Percentiles rank a stretch among this genome's conserved stretches.
phyloP scores from a whole-genome alignment of 1,284 basidiomycete genomes.

The Ustilago trichophora region DNA sequence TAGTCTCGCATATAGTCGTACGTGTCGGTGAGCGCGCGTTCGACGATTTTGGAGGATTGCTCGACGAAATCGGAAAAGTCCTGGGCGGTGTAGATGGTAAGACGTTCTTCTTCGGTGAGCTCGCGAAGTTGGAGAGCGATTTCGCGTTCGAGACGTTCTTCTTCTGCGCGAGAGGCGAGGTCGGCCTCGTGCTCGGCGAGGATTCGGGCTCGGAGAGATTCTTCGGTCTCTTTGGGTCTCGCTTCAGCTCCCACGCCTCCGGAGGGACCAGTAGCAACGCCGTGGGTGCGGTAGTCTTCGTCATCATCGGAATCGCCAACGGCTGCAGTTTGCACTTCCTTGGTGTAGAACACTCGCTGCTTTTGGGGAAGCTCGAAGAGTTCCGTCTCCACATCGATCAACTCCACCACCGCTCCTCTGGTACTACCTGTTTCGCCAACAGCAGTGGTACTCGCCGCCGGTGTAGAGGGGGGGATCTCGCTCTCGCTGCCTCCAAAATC shows the following conservation, averaged over 20 bases:
- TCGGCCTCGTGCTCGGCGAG: constrained; percentile 60
- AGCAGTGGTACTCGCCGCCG: constrained; percentile 9
- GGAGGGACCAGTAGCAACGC: constrained; percentile 73
- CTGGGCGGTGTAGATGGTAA: constrained; percentile 80
- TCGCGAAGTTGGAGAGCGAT: constrained; percentile 86
- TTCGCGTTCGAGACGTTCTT: constrained; percentile 73
- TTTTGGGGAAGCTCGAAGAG: constrained; percentile 82
- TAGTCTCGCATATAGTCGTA: constrained; percentile 99
- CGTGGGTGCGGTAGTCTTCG: constrained; percentile 67
- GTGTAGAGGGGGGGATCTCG: constrained; percentile 25
- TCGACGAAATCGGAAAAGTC: constrained; percentile 94
- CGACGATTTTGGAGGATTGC: constrained; percentile 91
- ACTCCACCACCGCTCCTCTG: constrained; percentile 75
- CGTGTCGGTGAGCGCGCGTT: constrained; percentile 91
- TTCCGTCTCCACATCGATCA: constrained; percentile 80
- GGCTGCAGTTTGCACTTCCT: constrained; percentile 76
- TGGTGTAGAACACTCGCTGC: constrained; percentile 91
- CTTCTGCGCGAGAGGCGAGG: constrained; percentile 68
- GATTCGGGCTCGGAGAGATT: constrained; percentile 33
- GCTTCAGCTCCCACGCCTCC: constrained; percentile 64
- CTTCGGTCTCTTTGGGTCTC: constrained; percentile 19
- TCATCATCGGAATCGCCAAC: constrained; percentile 69
- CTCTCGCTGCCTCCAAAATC: constrained; percentile 47
- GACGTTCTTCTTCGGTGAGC: constrained; percentile 82
- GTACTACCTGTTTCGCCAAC: neutral